Percentiles rank a stretch among this genome's conserved stretches.
These are phyloP conservation scores for Keithomyces neogunnii DNA, from an alignment of 2,329 filamentous ascomycete genomes.

Conservation along the genomic window DNA sequence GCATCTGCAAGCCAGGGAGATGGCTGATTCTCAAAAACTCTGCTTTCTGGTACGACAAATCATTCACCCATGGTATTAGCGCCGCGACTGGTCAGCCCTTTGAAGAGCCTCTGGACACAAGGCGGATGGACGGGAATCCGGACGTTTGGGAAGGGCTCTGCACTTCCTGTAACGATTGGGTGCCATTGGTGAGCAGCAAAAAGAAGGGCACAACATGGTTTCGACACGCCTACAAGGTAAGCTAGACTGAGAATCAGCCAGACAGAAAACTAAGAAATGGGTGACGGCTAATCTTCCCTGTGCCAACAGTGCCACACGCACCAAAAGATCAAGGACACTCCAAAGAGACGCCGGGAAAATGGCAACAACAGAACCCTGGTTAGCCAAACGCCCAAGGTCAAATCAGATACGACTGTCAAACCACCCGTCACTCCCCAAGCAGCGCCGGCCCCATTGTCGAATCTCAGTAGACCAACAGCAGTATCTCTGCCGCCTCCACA, in stretches of 20 bases:
- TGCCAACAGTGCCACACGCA: constrained; percentile 56
- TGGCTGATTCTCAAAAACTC: constrained; percentile 88
- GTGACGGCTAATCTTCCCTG: not conserved
- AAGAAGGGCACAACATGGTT: constrained; percentile 94
- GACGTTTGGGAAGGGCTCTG: constrained; percentile 78
- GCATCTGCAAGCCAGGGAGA: constrained; percentile 75
- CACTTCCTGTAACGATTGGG: constrained; percentile 72
- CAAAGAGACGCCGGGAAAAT: constrained; percentile 58
- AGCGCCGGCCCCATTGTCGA: constrained; percentile 10
- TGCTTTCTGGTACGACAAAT: constrained; percentile 90
- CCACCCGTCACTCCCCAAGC: constrained; percentile 23
- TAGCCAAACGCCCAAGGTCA: constrained; percentile 36
- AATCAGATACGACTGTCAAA: constrained; percentile 30
- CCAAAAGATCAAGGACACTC: constrained; percentile 61
- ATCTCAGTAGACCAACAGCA: constrained; percentile 5
- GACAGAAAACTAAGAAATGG: too few species aligned
- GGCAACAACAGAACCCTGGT: constrained; percentile 29
- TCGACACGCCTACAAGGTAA: constrained; percentile 78
- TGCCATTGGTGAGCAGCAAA: constrained; percentile 74
- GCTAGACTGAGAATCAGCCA: constrained; percentile 8
- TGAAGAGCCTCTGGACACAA: constrained; percentile 65
- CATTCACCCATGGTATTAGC: constrained; percentile 79
- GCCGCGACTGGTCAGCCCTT: constrained; percentile 73
- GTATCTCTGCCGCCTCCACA: not conserved
- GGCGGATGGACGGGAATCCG: constrained; percentile 70